Conservation (phyloP, 495 filamentous ascomycete species). For the Aspergillus leporis region DNA sequence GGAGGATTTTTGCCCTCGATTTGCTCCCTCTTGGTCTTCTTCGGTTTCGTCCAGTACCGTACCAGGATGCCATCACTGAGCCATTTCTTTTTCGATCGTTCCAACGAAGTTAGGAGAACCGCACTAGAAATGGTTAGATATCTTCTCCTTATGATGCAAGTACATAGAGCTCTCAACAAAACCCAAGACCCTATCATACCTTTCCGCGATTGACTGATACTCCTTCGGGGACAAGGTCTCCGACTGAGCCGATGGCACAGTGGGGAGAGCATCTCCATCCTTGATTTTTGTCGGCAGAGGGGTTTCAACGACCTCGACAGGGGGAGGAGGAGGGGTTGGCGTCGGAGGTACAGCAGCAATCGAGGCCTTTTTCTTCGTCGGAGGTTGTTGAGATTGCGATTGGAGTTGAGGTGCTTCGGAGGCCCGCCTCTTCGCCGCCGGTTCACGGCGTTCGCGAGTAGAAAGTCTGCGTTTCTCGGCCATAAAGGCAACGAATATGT, state of each 20-base stretch:
- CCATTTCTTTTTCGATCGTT: conserved; percentile 87
- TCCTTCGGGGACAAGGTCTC: conserved; percentile 62
- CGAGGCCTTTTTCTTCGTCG: conserved; percentile 38
- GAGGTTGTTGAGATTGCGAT: conserved; percentile 22
- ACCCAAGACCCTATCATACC: conserved; percentile 46
- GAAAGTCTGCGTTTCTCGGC: conserved; percentile 49
- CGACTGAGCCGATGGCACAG: conserved; percentile 67
- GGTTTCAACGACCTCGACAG: conserved; percentile 45
- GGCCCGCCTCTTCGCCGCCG: conserved; percentile 46
- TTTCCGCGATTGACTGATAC: conserved; percentile 83
- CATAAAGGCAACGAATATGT: conserved; percentile 25
- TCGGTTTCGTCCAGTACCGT: conserved; percentile 90
- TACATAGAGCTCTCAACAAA: background rate
- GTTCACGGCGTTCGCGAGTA: conserved; percentile 48
- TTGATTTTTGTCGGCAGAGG: conserved; percentile 63
- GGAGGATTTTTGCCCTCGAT: conserved; percentile 76
- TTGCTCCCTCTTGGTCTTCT: conserved; percentile 72
- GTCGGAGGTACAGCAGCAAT: conserved; percentile 26
- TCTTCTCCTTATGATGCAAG: background rate
- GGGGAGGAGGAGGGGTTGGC: conserved; percentile 27
- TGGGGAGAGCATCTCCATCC: conserved; percentile 73
- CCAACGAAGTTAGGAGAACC: conserved; percentile 78
- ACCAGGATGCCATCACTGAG: conserved; percentile 84
- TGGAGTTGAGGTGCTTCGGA: conserved; percentile 43
- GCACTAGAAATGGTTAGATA: conserved; percentile 55